Base-by-base conservation (phyloP, 768 basidiomycete genomes). In the Mycena albidolilacea region DNA sequence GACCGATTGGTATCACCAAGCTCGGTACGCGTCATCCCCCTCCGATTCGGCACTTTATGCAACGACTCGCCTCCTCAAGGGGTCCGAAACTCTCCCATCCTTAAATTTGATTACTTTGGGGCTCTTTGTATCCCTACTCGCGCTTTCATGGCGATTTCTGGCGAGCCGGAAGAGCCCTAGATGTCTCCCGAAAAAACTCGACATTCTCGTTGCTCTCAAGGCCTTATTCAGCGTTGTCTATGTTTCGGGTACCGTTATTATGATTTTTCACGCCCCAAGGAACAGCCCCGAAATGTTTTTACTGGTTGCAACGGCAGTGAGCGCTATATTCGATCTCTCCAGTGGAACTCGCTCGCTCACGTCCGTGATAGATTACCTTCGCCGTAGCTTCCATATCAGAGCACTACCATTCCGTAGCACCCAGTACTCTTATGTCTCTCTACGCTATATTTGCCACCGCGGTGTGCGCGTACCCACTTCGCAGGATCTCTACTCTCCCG, bases 371-470 rank as follows among this genome's bases (percentile, higher is more conserved):
- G 70, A 62, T 72, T 39, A 11, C 54, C 17, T 63, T 67, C 41
- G 7, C n/a, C 23, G 14, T 35, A 3, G 65, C 43, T 30, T 72
- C 65, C 7, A 30, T 72, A 44, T 72, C 65, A 19, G 60, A 67
- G 35, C 65, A 67, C 58, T 72, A 72, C 41, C 65, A 72, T 21
- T 72, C 71, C 12, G 21, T 72, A 35, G 59, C 71, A 19, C 71
- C 71, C 1, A 72, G 71, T 21, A 58, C 71, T 8, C 19, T 63
- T 1, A 72, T 60, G 21, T 17, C 60, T 8, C 50, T 72, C 10
- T 72, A 57, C 43, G 65, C 71, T 4, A 9, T 67, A 23, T 5
- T 67, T 10, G 58, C 41, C 11, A 11, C 59, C 10, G 71, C 35
- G 6, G 55, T 72, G 30, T 72, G 67, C 41, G 54, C 41, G 17